These are phyloP conservation scores for Nemania sp. DNA, from an alignment of 2,329 filamentous ascomycete genomes.

Conservation along the genomic window DNA sequence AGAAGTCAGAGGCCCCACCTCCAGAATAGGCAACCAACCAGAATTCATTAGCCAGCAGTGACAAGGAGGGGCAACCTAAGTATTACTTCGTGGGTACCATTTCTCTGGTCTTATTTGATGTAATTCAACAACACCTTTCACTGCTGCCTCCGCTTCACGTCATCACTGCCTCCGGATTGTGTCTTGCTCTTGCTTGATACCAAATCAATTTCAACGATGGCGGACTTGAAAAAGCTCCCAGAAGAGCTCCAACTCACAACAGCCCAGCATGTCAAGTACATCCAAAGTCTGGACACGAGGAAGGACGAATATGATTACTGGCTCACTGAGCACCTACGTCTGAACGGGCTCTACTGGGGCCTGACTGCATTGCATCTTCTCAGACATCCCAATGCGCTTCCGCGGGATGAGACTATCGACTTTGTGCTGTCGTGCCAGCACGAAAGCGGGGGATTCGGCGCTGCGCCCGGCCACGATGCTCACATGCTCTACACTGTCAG, in stretches of 20 bases:
- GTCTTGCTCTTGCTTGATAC: too few species aligned
- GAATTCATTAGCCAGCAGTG: background rate
- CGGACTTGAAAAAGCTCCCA: slow-evolving; percentile 41
- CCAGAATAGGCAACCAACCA: background rate
- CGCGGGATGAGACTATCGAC: slow-evolving; percentile 78
- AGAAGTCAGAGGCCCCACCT: slow-evolving; percentile 63
- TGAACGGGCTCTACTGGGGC: slow-evolving; percentile 97
- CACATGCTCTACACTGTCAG: slow-evolving; percentile 97
- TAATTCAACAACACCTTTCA: background rate
- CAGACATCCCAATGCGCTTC: slow-evolving; percentile 76
- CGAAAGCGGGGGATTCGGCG: slow-evolving; percentile 86
- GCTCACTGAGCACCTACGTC: slow-evolving; percentile 92
- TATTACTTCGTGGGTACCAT: too few species aligned
- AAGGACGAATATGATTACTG: slow-evolving; percentile 97
- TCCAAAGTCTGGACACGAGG: slow-evolving; percentile 87
- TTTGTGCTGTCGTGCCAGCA: slow-evolving; percentile 97
- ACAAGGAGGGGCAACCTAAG: background rate
- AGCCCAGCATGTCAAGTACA: slow-evolving; percentile 80
- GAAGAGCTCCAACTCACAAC: slow-evolving; percentile 52
- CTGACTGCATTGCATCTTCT: slow-evolving; percentile 86
- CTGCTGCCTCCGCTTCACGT: background rate
- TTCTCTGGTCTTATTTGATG: background rate
- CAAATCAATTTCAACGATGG: slow-evolving; percentile 38
- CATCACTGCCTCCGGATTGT: background rate
- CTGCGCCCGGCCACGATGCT: slow-evolving; percentile 90